Base-by-base conservation (phyloP, 768 basidiomycete genomes). In the Cystobasidium onofrii region DNA sequence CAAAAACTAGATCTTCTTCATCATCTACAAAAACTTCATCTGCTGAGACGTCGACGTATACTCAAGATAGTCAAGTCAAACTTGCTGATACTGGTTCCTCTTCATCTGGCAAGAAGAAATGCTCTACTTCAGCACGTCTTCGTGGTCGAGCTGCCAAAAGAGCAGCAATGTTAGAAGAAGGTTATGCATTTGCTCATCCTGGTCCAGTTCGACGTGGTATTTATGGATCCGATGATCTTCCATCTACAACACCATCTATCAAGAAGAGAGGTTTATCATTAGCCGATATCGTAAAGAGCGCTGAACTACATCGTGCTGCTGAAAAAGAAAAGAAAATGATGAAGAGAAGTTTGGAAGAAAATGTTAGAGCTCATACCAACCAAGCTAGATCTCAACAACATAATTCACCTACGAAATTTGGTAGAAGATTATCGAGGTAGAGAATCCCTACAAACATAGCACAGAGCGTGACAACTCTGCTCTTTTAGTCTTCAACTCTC, bases 151-250 rank as follows among this genome's bases (percentile, higher is more conserved):
- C 13, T 9, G 57, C 57, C 6, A 60, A 60, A 20, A 12, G 57
- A 12, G 57, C 57, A 60, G 46, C 46, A 60, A 60, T 60, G 57
- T 27, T 60, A 29, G 57, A 60, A 17, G 57, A 60, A 29, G 57
- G 57, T 7, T 60, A 60, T 29, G 57, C 57, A 60, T 60, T 60
- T 27, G 57, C 57, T 15, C 57, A 60, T 60, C 29, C 57, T 6
- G 57, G 57, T 29, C 57, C 57, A 9, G 57, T 60, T 20, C 27
- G 57, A 60, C 57, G 57, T 15, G 57, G 57, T 15, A 17, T 60
- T 13, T 60, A 60, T 20, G 52, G 27, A n/a, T 54, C 52, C n/a
- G n/a, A n/a, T n/a, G 57, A 60, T 29, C 12, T 20, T 29, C 6
- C 57, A 2, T 29, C 57, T 60, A 29, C 57, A 29, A 13, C 12